Conservation (phyloP, 257 asterid genomes). For the Solanum bulbocastanum region DNA sequence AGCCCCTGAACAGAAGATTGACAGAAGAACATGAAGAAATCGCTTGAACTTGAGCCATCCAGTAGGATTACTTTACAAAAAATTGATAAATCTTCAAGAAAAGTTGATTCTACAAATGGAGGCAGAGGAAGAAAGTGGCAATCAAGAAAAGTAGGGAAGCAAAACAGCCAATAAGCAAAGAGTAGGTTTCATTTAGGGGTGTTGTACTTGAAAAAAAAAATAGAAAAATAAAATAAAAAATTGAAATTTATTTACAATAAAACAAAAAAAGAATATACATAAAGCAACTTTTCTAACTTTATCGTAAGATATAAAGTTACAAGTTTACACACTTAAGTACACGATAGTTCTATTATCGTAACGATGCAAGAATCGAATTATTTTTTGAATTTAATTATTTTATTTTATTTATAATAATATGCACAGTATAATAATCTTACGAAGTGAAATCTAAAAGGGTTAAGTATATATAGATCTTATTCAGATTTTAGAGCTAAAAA, state of each 20-base stretch:
- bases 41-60: constrained; percentile 55
- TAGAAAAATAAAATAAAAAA: no score
- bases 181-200: background rate
- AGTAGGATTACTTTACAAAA: background rate
- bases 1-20: constrained; percentile 22
- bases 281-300: background rate
- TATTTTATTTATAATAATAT: no score
- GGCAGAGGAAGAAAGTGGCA: background rate
- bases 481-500: no score
- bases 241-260: background rate
- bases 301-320: no score
- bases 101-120: background rate
- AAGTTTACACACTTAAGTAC: no score
- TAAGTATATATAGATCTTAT: no score
- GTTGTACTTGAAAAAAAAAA: background rate
- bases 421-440: no score
- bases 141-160: background rate
- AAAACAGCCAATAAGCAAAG: background rate
- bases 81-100: background rate
- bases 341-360: no score
- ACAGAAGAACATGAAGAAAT: constrained; percentile 36
- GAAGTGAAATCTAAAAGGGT: no score
- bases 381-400: no score
- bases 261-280: background rate
- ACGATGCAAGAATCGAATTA: background rate